Percentiles rank a stretch among this genome's conserved stretches.
Conservation (phyloP, 2,329 filamentous ascomycete genomes). For the Coniochaeta sp. region DNA sequence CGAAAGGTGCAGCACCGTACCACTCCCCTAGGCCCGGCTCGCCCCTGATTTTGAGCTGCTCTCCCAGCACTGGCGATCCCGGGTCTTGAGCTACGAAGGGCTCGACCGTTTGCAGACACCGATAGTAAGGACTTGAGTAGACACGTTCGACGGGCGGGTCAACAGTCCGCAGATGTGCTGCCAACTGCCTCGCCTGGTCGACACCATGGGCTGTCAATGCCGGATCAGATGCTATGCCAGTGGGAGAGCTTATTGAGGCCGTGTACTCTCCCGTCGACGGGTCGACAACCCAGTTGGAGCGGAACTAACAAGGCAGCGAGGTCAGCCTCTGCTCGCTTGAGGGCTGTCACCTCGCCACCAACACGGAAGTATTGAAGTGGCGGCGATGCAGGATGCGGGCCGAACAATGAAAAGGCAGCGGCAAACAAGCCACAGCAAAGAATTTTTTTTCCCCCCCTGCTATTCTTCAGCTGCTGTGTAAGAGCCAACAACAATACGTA, state of each 20-base stretch:
- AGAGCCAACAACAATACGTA: constrained; percentile 35
- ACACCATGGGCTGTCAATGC: constrained; percentile 83
- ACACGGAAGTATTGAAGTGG: background rate
- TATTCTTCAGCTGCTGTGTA: background rate
- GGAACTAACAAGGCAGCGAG: constrained; percentile 59
- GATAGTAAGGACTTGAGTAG: constrained; percentile 82
- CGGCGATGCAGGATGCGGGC: background rate
- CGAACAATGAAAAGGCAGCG: background rate
- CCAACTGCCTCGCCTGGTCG: constrained; percentile 74
- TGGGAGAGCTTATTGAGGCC: constrained; percentile 68
- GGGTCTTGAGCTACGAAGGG: constrained; percentile 45
- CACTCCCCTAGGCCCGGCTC: constrained; percentile 70
- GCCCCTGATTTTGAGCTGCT: constrained; percentile 36
- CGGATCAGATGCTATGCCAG: constrained; percentile 81
- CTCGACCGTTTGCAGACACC: constrained; percentile 76
- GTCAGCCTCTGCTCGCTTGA: constrained; percentile 5
- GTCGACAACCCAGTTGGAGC: constrained; percentile 84
- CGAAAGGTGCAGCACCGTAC: constrained; percentile 81
- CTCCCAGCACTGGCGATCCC: background rate
- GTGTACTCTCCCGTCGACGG: constrained; percentile 71
- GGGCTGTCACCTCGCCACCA: background rate
- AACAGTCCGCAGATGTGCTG: constrained; percentile 51
- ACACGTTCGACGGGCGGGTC: constrained; percentile 65
- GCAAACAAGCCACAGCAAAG: background rate
- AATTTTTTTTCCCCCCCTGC: no score